Evolutionary conservation across 1,284 basidiomycete genomes (phyloP), one percentile per base, ranked within the genome.

Genomic region (Rugiboletus extremiorientalis): DNA sequence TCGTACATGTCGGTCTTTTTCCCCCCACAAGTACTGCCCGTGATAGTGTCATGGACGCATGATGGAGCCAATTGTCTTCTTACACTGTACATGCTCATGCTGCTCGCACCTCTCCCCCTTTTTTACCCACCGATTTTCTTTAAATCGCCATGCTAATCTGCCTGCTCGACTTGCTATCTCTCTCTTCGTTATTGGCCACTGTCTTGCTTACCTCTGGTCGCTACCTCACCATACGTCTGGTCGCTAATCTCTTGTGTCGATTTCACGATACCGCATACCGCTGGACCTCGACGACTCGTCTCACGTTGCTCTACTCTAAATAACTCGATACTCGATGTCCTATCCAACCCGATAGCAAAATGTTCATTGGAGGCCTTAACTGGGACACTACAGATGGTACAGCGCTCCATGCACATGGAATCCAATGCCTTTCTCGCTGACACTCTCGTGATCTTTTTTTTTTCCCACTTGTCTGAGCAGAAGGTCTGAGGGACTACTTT

Each of bases 331-430:
- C 59, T 45, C 72, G 37, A 67, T 69, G 72, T 53, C 67, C 68
- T 75, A 73, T 59, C 65, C 64, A 69, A 64, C 69, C 69, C 69
- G 69, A 77, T 86, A 97, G 96, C 78, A 98, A 98, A 85, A 94
- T 98, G 89, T 98, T 98, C 80, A 91, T 98, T 73, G 95, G 95
- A 68, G 95, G 95, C 72, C 83, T 98, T 65, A 96, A 94, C 80
- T 98, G 95, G 95, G 94, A 97, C 77, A 98, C 95, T 68, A 94
- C 92, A 78, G 96, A 98, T 83, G 94, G 94, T 87, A 84, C 74
- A 79, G 69, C 70, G 70, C 75, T 72, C 68, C 72, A 68, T 67
- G 71, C 67, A 72, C 70, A 69, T 68, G 60, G 67, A 72, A 74
- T 72, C 33, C 41, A 71, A 70, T 63, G 55, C 65, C 50, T 72